These are phyloP conservation scores for Alternaria viburni DNA, from an alignment of 2,329 filamentous ascomycete genomes.

Conservation along the genomic window DNA sequence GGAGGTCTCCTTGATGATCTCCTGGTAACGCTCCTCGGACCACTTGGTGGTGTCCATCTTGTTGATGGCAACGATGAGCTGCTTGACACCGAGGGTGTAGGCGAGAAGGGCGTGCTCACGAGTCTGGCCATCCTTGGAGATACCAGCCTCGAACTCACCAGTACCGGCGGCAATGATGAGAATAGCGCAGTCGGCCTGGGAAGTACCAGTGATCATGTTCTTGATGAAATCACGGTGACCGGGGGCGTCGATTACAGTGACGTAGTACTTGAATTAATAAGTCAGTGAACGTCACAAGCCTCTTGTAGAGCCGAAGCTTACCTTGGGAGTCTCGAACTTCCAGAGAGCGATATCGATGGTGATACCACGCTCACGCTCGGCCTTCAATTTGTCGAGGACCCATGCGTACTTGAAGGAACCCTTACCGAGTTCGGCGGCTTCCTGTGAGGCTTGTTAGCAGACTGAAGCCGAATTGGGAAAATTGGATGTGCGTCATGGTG, in stretches of 20 bases:
- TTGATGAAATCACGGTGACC: conserved; percentile 99
- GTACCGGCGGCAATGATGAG: conserved; percentile 99
- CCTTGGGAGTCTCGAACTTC: conserved; percentile 98
- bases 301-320: no score
- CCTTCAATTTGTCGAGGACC: conserved; percentile 99
- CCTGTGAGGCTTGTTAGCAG: conserved; percentile 63
- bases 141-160: conserved; percentile 99
- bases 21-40: conserved; percentile 93
- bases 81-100: conserved; percentile 99
- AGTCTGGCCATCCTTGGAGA: conserved; percentile 99
- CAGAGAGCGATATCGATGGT: conserved; percentile 99
- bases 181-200: conserved; percentile 99
- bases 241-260: conserved; percentile 55
- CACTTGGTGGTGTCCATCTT: conserved; percentile 99
- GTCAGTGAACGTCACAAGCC: no score
- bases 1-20: conserved; percentile 99
- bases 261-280: no score
- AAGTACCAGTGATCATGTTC: conserved; percentile 99
- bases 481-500: conserved; percentile 41
- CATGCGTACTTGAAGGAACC: conserved; percentile 99
- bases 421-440: conserved; percentile 99
- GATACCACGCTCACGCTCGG: conserved; percentile 99
- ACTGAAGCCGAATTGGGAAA: neutral
- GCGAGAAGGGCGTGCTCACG: conserved; percentile 99
- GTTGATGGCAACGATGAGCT: conserved; percentile 99